Evolutionary conservation across 768 basidiomycete species (phyloP).

Genomic region (Tulasnella sp.): DNA sequence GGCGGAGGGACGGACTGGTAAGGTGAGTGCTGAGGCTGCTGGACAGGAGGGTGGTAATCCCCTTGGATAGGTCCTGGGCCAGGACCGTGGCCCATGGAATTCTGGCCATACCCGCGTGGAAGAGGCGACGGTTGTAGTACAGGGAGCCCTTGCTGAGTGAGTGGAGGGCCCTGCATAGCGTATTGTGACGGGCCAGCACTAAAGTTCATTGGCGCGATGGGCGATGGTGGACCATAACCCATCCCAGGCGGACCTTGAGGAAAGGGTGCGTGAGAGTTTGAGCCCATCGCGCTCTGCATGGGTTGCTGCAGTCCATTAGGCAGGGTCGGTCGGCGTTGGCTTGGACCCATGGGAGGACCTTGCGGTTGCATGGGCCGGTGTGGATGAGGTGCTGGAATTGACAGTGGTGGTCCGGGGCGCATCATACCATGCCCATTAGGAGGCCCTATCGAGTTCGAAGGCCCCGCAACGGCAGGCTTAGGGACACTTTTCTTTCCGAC

Average conservation of each 20-base stretch:
- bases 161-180: background rate
- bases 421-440: background rate
- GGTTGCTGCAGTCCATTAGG: background rate
- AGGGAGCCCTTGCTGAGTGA: background rate
- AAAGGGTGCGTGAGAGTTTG: background rate
- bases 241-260: background rate
- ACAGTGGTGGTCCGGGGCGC: background rate
- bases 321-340: background rate
- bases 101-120: slow-evolving; percentile 8
- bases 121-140: slow-evolving; percentile 10
- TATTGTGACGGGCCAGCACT: background rate
- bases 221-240: slow-evolving; percentile 7
- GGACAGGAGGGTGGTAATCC: background rate
- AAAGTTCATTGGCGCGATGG: slow-evolving; percentile 9
- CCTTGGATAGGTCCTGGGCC: background rate
- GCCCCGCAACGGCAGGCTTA: background rate
- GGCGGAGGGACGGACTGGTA: slow-evolving; percentile 4
- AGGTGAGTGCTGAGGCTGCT: background rate
- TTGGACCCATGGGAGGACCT: background rate
- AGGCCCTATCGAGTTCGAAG: no score
- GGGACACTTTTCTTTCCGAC: background rate
- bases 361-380: background rate
- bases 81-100: background rate
- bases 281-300: background rate
- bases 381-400: background rate